Evolutionary conservation across 768 basidiomycete species (phyloP).

Genomic region (Psilocybe azurescens): DNA sequence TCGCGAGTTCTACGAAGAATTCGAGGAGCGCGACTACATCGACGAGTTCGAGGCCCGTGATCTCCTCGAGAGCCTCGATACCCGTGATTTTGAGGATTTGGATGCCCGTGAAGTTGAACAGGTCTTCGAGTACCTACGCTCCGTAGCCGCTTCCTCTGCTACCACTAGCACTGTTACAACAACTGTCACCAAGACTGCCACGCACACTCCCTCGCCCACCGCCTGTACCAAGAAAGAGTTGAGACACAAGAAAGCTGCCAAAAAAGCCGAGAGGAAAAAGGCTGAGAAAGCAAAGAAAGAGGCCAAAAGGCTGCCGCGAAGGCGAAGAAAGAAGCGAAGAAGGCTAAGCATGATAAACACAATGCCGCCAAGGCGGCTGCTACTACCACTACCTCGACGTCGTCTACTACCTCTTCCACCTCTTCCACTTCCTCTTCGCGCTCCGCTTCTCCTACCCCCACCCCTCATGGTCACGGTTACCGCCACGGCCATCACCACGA

Average conservation of each 20-base stretch:
- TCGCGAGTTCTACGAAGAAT: conserved; percentile 26
- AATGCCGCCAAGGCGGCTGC: not conserved
- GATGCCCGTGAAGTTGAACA: conserved; percentile 31
- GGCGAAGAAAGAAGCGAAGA: conserved; percentile 12
- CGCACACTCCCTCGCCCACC: conserved; percentile 24
- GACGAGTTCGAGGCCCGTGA: conserved; percentile 31
- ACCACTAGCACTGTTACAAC: conserved; percentile 16
- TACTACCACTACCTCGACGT: conserved; percentile 1
- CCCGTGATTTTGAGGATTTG: conserved; percentile 27
- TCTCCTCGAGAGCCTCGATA: conserved; percentile 24
- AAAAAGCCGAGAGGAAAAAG: conserved; percentile 22
- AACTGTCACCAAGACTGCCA: conserved; percentile 24
- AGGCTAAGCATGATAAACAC: conserved; percentile 10
- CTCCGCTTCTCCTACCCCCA: conserved; percentile 10
- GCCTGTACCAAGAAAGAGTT: conserved; percentile 25
- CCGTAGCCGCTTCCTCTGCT: conserved; percentile 10
- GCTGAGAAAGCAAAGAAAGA: conserved; percentile 21
- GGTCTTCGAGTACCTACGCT: conserved; percentile 23
- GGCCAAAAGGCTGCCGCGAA: conserved; percentile 14
- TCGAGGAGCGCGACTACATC: conserved; percentile 28
- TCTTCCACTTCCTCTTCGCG: conserved; percentile 9
- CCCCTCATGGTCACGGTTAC: conserved; percentile 6
- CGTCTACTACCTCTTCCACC: conserved; percentile 17
- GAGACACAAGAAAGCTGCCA: conserved; percentile 19
- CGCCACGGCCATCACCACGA: conserved; percentile 1